A percentile compares a stretch with the other conserved stretches of the same genome.
These are phyloP conservation scores for Pythium utonaiense DNA, from an alignment of 352 stramenopile genomes.

Conservation along the genomic window DNA sequence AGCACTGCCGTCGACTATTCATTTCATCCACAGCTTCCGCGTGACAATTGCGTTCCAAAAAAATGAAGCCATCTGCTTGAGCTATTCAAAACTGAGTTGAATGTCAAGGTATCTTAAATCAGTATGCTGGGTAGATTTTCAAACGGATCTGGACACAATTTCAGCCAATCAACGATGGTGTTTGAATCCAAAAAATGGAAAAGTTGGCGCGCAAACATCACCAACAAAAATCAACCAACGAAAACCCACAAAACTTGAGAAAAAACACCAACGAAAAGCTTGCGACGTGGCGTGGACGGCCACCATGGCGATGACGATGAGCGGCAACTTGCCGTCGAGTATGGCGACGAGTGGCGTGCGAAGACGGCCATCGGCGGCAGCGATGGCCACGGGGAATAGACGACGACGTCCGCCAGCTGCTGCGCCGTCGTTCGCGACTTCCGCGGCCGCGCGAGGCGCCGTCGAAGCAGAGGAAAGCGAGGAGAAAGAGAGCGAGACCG, in stretches of 20 bases:
- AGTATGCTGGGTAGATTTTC: conserved; percentile 1
- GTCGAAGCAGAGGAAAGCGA: not conserved
- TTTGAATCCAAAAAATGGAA: not conserved
- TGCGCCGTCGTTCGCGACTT: not conserved
- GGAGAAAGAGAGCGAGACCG: not conserved
- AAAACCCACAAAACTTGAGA: not conserved
- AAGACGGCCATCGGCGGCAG: not conserved
- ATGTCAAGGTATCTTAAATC: not conserved
- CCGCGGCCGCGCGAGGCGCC: not conserved
- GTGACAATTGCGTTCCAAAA: not conserved
- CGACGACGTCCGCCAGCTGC: not conserved
- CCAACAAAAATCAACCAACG: conserved; percentile 1
- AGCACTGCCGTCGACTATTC: no score
- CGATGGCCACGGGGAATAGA: not conserved
- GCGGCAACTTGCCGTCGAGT: conserved; percentile 10
- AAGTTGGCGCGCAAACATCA: conserved; percentile 8
- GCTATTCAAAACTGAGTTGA: not conserved
- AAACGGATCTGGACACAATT: not conserved
- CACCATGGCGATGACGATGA: conserved; percentile 23
- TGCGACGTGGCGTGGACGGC: not conserved
- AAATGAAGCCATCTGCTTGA: not conserved
- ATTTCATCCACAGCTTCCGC: not conserved
- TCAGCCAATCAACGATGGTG: not conserved
- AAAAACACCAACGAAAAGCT: not conserved
- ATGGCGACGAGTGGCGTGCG: not conserved